Conservation (phyloP, 306 rosid species). For the Inga oerstediana region DNA sequence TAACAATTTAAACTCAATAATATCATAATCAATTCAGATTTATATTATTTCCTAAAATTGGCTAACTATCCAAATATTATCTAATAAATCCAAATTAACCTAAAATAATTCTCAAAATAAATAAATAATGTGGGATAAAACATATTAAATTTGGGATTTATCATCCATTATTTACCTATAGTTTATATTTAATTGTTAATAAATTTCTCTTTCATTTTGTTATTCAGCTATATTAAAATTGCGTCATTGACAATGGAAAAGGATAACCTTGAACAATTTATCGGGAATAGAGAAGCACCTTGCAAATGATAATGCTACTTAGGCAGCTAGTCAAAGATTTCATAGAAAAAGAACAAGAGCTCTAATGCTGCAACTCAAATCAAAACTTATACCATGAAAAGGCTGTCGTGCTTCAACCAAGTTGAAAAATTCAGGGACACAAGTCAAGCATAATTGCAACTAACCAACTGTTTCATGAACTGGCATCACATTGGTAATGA, state of each 20-base stretch:
- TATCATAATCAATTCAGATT: no score
- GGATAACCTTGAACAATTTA: not conserved
- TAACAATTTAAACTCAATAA: no score
- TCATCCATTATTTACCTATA: no score
- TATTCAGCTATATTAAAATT: no score
- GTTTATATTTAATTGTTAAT: no score
- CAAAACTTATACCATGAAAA: not conserved
- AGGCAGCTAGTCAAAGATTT: not conserved
- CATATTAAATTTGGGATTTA: no score
- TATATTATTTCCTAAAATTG: no score
- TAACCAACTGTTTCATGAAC: not conserved
- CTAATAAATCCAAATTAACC: no score
- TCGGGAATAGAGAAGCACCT: not conserved
- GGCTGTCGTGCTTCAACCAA: not conserved
- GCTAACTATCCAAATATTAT: no score
- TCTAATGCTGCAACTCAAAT: slow-evolving; percentile 8
- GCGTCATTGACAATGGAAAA: not conserved
- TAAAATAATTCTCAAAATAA: no score
- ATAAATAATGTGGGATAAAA: no score
- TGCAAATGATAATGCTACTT: not conserved
- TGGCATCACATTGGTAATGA: not conserved
- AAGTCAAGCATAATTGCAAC: not conserved
- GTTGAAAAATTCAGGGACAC: not conserved
- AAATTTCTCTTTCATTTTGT: no score
- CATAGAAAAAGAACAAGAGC: slow-evolving; percentile 3